Evolutionary conservation across 371 early-diverging fungal genomes (phyloP).

Genomic region (Blakeslea trispora): DNA sequence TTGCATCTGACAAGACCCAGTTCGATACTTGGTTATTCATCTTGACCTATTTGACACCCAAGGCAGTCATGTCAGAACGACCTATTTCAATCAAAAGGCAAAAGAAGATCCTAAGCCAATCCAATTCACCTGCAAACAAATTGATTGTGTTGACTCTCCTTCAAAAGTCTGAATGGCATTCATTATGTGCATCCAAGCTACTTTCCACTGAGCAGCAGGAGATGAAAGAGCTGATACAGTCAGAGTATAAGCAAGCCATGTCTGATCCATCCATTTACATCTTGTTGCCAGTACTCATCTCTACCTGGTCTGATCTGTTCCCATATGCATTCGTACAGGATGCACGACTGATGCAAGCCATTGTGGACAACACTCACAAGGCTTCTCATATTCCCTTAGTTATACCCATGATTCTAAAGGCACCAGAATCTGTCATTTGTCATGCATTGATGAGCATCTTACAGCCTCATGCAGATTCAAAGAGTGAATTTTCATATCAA

Average conservation of each 20-base stretch:
- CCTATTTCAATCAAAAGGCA: conserved; percentile 3
- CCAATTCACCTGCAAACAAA: neutral
- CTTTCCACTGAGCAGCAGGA: neutral
- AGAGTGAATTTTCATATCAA: neutral
- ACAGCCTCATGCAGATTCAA: neutral
- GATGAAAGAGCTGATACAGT: neutral
- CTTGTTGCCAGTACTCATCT: neutral
- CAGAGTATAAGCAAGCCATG: too few relatives aligned
- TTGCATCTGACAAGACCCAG: neutral
- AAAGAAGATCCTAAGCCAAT: neutral
- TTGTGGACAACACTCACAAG: neutral
- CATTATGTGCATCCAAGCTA: neutral
- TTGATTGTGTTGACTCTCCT: conserved; percentile 3
- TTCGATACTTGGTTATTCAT: conserved; percentile 3
- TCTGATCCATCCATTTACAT: too few relatives aligned
- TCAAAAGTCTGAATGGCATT: conserved; percentile 8
- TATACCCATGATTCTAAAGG: conserved; percentile 4
- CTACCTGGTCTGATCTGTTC: conserved; percentile 1
- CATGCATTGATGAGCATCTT: conserved; percentile 1
- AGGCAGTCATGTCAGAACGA: conserved; percentile 5
- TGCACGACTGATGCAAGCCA: conserved; percentile 2
- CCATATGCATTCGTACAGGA: neutral
- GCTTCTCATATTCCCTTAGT: neutral
- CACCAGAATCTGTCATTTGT: conserved; percentile 12
- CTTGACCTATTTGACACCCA: conserved; percentile 9